Evolutionary conservation across 2,329 filamentous ascomycete species (phyloP).

Genomic region (Aspergillus pseudoterreus): DNA sequence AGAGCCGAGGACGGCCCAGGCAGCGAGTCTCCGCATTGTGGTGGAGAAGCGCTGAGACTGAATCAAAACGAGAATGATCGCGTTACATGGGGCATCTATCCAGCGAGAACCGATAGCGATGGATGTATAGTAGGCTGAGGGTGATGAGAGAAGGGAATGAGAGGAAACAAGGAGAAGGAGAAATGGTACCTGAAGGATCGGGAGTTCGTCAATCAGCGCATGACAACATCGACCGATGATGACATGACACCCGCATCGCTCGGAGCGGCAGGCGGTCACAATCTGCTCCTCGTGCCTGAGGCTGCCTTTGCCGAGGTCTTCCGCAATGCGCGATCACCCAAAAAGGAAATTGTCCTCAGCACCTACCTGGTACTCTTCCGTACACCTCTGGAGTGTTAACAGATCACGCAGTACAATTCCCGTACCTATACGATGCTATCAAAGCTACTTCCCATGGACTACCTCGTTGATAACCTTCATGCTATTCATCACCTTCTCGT

Average conservation of each 20-base stretch:
- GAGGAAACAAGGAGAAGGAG: neutral
- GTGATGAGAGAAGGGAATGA: too few relatives aligned
- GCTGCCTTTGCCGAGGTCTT: neutral
- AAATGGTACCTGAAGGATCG: neutral
- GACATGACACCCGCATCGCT: neutral
- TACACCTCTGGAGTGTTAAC: too few relatives aligned
- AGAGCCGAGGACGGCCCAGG: slow-evolving; percentile 25
- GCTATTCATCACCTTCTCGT: neutral
- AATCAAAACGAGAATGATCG: neutral
- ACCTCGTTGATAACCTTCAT: neutral
- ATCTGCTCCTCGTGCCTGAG: neutral
- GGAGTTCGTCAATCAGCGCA: neutral
- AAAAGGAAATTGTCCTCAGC: too few relatives aligned
- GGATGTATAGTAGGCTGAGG: too few relatives aligned
- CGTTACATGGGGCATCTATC: neutral
- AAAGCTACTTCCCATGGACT: neutral
- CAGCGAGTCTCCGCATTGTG: slow-evolving; percentile 30
- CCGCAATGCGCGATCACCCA: neutral
- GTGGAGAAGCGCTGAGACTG: slow-evolving; percentile 3
- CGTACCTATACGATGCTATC: neutral
- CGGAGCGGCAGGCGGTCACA: neutral
- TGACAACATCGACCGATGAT: neutral
- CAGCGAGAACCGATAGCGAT: neutral
- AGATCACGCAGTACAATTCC: neutral
- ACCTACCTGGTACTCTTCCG: too few relatives aligned